Conservation (phyloP, 768 basidiomycete genomes). For the Macrocybe gigantea region DNA sequence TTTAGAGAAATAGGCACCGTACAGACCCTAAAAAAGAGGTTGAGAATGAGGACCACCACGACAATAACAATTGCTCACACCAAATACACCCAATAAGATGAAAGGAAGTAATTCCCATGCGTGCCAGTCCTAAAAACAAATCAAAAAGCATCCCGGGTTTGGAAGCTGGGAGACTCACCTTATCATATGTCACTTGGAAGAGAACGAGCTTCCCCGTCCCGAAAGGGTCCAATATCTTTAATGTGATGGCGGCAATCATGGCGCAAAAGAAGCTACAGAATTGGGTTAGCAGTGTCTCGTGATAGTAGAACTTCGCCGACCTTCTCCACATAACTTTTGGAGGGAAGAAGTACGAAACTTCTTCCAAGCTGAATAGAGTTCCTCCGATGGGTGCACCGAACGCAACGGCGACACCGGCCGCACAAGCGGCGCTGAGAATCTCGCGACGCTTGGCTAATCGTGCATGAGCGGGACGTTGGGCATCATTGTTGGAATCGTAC, state of each 20-base stretch:
- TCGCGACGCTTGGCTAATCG: constrained; percentile 82
- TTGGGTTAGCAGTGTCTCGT: constrained; percentile 15
- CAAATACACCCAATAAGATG: constrained; percentile 81
- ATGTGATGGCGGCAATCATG: constrained; percentile 92
- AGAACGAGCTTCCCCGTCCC: constrained; percentile 91
- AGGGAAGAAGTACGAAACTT: constrained; percentile 96
- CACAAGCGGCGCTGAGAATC: constrained; percentile 91
- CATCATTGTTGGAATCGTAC: constrained; percentile 26
- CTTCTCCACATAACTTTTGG: constrained; percentile 97
- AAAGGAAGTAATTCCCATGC: constrained; percentile 85
- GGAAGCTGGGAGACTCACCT: constrained; percentile 33
- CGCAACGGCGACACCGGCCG: constrained; percentile 95
- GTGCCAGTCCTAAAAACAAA: constrained; percentile 73
- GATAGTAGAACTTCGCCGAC: constrained; percentile 31
- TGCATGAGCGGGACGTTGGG: background rate
- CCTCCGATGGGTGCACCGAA: constrained; percentile 97
- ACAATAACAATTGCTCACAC: constrained; percentile 42
- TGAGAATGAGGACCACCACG: background rate
- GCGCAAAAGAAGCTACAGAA: constrained; percentile 91
- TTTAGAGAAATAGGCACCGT: constrained; percentile 91
- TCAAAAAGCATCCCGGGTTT: background rate
- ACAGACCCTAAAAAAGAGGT: constrained; percentile 60
- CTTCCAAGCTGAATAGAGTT: constrained; percentile 88
- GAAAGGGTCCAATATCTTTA: constrained; percentile 91
- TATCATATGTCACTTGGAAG: constrained; percentile 88